A percentile compares a stretch with the other conserved stretches of the same genome.
Evolutionary conservation across 73 alveolate species (phyloP).

Genomic region (Paramecium bursaria): DNA sequence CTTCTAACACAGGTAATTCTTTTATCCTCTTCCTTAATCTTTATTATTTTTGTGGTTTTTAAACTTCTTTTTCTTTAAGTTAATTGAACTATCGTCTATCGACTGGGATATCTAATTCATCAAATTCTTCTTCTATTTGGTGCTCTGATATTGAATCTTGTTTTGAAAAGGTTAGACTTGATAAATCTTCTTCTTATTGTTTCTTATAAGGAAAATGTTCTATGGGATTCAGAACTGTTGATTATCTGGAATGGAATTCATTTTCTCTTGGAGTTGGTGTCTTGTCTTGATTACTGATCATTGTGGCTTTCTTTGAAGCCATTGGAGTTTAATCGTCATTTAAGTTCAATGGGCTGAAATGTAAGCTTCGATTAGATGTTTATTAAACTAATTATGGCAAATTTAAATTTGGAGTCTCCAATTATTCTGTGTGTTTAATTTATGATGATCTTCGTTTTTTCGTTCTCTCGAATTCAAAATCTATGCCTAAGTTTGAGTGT

Average conservation of each 20-base stretch:
- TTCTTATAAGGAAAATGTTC: neutral
- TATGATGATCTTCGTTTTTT: neutral
- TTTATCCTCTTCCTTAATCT: neutral
- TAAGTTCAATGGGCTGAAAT: slow-evolving; percentile 2
- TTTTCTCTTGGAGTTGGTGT: slow-evolving; percentile 9
- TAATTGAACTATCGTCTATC: neutral
- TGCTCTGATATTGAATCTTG: neutral
- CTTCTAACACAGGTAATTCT: neutral
- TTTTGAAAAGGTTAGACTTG: slow-evolving; percentile 17
- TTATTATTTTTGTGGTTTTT: neutral
- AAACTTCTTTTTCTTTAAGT: neutral
- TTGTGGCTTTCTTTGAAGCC: neutral
- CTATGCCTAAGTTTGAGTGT: neutral
- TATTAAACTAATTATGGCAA: no score
- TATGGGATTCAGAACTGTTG: neutral
- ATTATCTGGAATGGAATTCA: neutral
- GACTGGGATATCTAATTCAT: slow-evolving; percentile 16
- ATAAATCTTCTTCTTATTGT: slow-evolving; percentile 11
- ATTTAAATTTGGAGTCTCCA: no score
- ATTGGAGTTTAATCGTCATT: neutral
- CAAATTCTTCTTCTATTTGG: slow-evolving; percentile 8
- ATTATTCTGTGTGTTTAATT: no score
- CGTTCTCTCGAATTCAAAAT: slow-evolving; percentile 2
- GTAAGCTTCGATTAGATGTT: no score
- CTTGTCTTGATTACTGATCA: slow-evolving; percentile 3